Evolutionary conservation across 257 asterid species (phyloP).

Genomic region (Ophiorrhiza pumila): DNA sequence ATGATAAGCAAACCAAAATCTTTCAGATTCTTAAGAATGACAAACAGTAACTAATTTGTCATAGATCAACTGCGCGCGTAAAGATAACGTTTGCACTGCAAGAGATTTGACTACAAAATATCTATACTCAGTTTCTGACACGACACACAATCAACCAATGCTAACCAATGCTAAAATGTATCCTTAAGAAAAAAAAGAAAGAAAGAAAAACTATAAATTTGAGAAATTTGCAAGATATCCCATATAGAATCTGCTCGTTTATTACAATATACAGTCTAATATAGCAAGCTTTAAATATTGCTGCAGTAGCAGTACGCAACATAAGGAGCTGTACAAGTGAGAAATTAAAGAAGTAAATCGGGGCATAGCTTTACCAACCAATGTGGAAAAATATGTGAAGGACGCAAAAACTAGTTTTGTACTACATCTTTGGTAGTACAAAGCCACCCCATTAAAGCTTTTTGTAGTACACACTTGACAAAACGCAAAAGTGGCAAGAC

Average conservation of each 20-base stretch:
- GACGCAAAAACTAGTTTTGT: background rate
- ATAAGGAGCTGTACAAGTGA: background rate
- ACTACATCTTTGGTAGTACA: constrained; percentile 11
- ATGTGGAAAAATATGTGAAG: background rate
- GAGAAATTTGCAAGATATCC: background rate
- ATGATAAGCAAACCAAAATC: background rate
- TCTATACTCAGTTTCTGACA: too few relatives aligned
- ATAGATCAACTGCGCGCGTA: too few relatives aligned
- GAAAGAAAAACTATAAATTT: too few relatives aligned
- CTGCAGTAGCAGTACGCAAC: background rate
- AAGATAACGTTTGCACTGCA: background rate
- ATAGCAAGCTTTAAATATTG: background rate
- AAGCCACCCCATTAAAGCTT: constrained; percentile 5
- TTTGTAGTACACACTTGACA: constrained; percentile 22
- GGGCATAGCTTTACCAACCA: background rate
- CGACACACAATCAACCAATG: too few relatives aligned
- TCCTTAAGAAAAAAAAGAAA: too few relatives aligned
- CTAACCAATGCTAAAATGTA: too few relatives aligned
- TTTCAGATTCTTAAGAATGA: background rate
- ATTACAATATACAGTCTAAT: background rate
- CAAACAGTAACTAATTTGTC: too few relatives aligned
- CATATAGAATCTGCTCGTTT: constrained; percentile 9
- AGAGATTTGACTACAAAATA: too few relatives aligned
- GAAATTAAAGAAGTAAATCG: constrained; percentile 4
- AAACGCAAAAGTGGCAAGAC: too few relatives aligned